Conservation (phyloP, 331 rosid species). For the Acacia concinna region DNA sequence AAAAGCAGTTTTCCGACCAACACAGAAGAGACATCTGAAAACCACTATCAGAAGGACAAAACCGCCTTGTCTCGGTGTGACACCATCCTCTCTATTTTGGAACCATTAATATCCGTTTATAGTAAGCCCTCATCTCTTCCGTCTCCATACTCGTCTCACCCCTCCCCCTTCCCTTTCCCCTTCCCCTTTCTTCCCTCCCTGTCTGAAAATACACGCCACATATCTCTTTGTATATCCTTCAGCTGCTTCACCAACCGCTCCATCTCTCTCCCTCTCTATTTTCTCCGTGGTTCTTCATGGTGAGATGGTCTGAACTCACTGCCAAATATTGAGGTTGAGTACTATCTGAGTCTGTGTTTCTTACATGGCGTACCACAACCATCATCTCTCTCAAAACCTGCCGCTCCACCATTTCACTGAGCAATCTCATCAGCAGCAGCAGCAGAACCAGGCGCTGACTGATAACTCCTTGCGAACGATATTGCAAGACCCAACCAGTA, state of each 20-base stretch:
- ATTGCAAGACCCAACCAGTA: conserved; percentile 47
- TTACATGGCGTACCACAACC: conserved; percentile 83
- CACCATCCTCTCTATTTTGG: background rate
- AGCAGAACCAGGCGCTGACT: conserved; percentile 37
- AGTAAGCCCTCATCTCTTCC: conserved; percentile 26
- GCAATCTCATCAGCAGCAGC: conserved; percentile 54
- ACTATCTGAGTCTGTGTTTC: background rate
- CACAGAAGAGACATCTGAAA: conserved; percentile 29
- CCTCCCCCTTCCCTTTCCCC: background rate
- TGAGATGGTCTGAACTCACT: conserved; percentile 20
- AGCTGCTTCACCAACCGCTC: conserved; percentile 26
- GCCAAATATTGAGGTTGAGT: background rate
- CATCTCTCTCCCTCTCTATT: background rate
- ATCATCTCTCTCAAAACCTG: conserved; percentile 64
- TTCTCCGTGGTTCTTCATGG: background rate
- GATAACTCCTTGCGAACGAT: conserved; percentile 36
- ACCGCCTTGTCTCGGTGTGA: conserved; percentile 26
- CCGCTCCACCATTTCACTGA: conserved; percentile 77
- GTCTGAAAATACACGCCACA: conserved; percentile 22
- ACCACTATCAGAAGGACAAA: conserved; percentile 16
- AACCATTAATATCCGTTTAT: conserved; percentile 29
- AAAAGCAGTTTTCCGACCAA: conserved; percentile 32
- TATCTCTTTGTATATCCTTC: background rate
- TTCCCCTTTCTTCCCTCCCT: background rate
- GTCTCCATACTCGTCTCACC: background rate